Evolutionary conservation across 2,329 filamentous ascomycete species (phyloP), one percentile per base, ranked within the genome.

Genomic region (Diplodia mutila): DNA sequence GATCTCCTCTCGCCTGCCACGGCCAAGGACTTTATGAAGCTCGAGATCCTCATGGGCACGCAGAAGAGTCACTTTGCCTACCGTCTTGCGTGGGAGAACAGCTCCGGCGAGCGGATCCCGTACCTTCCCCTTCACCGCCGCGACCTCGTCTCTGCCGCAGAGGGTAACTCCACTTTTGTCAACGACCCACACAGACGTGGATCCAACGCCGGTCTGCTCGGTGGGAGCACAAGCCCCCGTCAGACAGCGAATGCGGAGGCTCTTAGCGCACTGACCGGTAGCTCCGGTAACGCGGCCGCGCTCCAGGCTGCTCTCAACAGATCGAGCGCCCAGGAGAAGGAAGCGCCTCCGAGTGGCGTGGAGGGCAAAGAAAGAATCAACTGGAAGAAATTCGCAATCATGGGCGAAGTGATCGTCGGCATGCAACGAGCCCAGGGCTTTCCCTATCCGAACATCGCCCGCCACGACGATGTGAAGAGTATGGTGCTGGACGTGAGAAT

Each of bases 331-430:
- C 53, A 59, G 46, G 66, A 67, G 88, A 69, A 87, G 85, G 78
- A 80, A 66, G 75, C 78, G 21, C 77, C 77, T 9, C 76, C 75
- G 0, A 74, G 76, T 1, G 78, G 77, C 18, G 74, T 80, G 0
- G 71, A 69, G 18, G 77, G 77, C 25, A 78, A 70, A 87, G 78
- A 92, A 70, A 85, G 92, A 63, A 92, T 99, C 76, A 98, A 98
- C 77, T 99, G 95, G 95, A 93, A 91, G 80, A 99, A 99, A 77
- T 99, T 98, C 74, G 94, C 98, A 79, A 90, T 99, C 37, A 89
- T 98, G 80, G 94, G 94, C 7, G 94, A 98, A 73, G 91, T 97
- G 5, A 86, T 98, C 65, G 84, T 97, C 69, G 91, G 92, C 2
- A 89, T 99, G 66, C 96, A 97, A 86, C 91, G 90, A 80, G 97